These are phyloP conservation scores for Emiliania huxleyi DNA, from an alignment of 78 protist genomes.

Conservation along the genomic window DNA sequence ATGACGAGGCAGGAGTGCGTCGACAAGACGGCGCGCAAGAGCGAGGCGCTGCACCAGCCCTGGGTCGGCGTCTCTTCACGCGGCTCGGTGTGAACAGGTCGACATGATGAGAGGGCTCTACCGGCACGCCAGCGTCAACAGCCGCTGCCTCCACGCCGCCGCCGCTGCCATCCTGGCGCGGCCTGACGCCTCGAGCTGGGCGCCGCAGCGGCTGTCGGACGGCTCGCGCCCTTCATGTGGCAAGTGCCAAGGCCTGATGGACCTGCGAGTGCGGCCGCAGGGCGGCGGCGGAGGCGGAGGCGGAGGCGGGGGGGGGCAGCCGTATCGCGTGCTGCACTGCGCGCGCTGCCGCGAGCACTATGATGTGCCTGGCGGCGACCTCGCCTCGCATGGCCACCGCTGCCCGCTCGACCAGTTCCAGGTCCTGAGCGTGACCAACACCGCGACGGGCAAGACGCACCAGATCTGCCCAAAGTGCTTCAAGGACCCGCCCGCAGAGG, in stretches of 20 bases:
- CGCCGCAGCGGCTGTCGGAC: neutral
- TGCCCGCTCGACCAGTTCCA: conserved; percentile 56
- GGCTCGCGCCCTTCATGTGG: neutral
- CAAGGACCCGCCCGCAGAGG: neutral
- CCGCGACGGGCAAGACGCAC: neutral
- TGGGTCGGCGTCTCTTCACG: no score
- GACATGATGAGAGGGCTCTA: no score
- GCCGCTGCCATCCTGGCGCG: neutral
- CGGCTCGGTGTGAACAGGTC: no score
- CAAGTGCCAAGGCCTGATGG: neutral
- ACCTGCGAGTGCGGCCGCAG: neutral
- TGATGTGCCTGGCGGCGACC: neutral
- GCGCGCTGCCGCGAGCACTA: neutral
- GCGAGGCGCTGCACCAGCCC: no score
- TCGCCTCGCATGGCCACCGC: neutral
- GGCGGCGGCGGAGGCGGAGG: conserved; percentile 30
- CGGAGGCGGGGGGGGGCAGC: no score
- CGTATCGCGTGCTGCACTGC: neutral
- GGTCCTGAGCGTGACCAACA: neutral
- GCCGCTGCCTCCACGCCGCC: neutral
- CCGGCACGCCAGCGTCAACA: neutral
- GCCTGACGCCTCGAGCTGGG: neutral
- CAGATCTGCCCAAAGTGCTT: neutral
- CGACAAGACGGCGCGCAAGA: neutral
- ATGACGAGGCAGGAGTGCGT: neutral